Evolutionary conservation across 345 rosid species (phyloP).

Genomic region (Syzygium oleosum): DNA sequence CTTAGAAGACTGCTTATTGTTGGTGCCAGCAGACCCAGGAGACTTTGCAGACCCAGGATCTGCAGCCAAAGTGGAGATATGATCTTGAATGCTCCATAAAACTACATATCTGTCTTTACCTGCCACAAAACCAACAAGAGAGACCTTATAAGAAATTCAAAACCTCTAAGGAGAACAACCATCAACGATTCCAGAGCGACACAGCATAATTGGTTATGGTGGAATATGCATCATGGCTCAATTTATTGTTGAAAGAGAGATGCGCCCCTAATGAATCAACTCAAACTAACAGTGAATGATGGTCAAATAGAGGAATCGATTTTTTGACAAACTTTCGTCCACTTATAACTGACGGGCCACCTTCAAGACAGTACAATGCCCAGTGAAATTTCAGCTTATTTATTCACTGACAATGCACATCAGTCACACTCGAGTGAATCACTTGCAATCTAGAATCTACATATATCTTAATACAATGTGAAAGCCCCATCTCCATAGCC

Average conservation of each 20-base stretch:
- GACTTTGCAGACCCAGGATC: constrained; percentile 29
- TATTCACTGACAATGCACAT: neutral
- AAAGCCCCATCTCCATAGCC: neutral
- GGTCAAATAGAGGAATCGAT: neutral
- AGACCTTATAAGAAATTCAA: neutral
- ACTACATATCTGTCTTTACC: constrained; percentile 57
- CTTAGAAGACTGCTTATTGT: constrained; percentile 28
- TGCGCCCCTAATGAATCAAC: neutral
- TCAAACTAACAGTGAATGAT: neutral
- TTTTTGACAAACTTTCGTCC: neutral
- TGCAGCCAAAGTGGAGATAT: constrained; percentile 32
- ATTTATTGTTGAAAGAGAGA: neutral
- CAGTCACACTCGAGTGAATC: neutral
- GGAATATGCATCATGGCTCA: neutral
- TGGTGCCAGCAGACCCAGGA: constrained; percentile 26
- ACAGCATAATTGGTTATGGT: neutral
- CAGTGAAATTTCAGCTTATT: neutral
- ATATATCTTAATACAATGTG: neutral
- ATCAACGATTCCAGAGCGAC: neutral
- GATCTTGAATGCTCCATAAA: constrained; percentile 63
- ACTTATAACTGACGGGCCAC: neutral
- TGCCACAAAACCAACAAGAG: constrained; percentile 10
- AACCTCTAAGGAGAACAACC: neutral
- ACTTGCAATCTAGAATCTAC: neutral
- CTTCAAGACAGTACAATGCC: neutral